Evolutionary conservation across 768 basidiomycete genomes (phyloP).

Genomic region (Kondoa subrosea): DNA sequence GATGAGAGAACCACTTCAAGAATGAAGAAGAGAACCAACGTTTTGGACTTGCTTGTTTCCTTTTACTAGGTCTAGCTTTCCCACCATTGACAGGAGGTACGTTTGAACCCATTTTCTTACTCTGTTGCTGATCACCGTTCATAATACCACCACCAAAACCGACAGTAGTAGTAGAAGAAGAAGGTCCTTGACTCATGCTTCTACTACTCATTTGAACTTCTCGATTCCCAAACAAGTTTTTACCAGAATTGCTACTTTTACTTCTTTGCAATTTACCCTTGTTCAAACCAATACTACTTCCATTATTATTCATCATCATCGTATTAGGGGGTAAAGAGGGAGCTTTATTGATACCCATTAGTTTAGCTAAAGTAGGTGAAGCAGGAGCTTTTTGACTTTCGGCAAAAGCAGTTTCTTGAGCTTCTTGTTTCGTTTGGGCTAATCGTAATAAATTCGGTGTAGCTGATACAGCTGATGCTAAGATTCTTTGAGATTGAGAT

Average conservation of each 20-base stretch:
- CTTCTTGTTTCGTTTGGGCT: conserved; percentile 2
- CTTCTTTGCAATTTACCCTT: conserved; percentile 1
- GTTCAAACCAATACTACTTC: no score
- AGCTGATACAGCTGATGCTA: background rate
- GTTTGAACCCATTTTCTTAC: no score
- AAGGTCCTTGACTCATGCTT: background rate
- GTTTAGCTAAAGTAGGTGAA: conserved; percentile 3
- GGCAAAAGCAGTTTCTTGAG: background rate
- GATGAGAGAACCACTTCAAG: background rate
- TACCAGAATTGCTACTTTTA: background rate
- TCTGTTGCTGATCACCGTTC: no score
- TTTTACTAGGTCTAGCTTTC: background rate
- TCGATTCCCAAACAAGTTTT: background rate
- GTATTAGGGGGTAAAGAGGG: background rate
- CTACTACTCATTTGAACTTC: conserved; percentile 3
- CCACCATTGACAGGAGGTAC: background rate
- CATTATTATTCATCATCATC: no score
- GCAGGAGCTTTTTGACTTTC: background rate
- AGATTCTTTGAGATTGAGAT: no score
- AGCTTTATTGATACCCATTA: conserved; percentile 4
- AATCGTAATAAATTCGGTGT: conserved; percentile 6
- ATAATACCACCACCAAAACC: no score
- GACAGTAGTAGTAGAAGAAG: background rate
- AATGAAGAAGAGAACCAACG: background rate
- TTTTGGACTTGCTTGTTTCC: conserved; percentile 9